phyloP scores from a whole-genome alignment of 768 basidiomycete species.

The Kwoniella pini region DNA sequence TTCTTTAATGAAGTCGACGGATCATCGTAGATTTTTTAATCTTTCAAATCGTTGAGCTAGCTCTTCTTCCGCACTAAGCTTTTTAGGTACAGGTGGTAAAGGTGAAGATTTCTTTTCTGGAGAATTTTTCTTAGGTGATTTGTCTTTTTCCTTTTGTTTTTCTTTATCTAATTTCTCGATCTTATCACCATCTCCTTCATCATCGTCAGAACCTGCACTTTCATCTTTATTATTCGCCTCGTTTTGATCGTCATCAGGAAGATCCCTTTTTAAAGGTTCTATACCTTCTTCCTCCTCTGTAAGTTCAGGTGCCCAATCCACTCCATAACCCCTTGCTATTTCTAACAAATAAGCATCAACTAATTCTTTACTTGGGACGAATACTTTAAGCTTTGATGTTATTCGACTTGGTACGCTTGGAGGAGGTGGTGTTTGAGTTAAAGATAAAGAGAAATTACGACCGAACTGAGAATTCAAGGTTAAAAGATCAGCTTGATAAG shows the following conservation, averaged over 20 bases:
- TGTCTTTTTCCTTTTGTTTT: neutral
- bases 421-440: conserved; percentile 74
- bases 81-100: conserved; percentile 23
- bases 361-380: conserved; percentile 69
- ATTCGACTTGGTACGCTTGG: conserved; percentile 80
- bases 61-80: conserved; percentile 57
- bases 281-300: conserved; percentile 20
- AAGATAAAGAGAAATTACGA: conserved; percentile 79
- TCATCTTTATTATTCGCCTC: conserved; percentile 45
- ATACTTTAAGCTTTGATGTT: conserved; percentile 68
- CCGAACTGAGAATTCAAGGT: conserved; percentile 62
- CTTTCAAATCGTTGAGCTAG: conserved; percentile 79
- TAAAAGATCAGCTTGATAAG: neutral
- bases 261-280: conserved; percentile 32
- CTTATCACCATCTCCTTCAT: neutral
- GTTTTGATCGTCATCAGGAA: too few species aligned
- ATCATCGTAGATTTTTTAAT: conserved; percentile 72
- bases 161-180: conserved; percentile 14
- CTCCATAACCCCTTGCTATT: conserved; percentile 83
- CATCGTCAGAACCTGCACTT: conserved; percentile 18
- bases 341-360: conserved; percentile 86
- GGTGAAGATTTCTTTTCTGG: conserved; percentile 20
- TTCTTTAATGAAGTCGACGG: neutral
- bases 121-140: neutral
- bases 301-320: conserved; percentile 64